phyloP scores from a whole-genome alignment of 2,329 filamentous ascomycete genomes.

The Verticillium isaacii region DNA sequence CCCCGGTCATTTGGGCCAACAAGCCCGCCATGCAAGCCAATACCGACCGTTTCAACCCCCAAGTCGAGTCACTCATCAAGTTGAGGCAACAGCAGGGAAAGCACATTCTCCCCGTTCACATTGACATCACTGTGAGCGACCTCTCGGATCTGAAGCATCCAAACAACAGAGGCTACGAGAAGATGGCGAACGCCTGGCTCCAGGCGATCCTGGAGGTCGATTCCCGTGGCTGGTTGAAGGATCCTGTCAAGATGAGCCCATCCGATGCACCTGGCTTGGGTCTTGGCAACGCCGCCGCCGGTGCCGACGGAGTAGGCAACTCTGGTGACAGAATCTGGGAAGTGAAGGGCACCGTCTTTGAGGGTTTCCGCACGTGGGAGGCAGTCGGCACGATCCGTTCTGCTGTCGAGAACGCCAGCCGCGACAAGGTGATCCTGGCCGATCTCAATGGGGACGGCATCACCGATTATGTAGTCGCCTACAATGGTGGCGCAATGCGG shows the following conservation, averaged over 20 bases:
- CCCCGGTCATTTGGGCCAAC: not conserved
- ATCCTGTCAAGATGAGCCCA: conserved; percentile 7
- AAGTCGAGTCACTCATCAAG: not conserved
- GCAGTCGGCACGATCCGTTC: not conserved
- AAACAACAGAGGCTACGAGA: not conserved
- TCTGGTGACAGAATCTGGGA: not conserved
- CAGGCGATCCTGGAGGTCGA: not conserved
- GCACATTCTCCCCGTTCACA: conserved; percentile 10
- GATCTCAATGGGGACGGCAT: conserved; percentile 3
- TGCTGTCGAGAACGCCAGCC: not conserved
- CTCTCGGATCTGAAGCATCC: conserved; percentile 3
- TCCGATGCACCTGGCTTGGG: conserved; percentile 8
- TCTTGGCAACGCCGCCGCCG: no score
- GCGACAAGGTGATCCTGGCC: not conserved
- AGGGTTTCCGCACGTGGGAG: not conserved
- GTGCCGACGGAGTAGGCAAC: no score
- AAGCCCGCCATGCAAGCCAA: not conserved
- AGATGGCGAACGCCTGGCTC: not conserved
- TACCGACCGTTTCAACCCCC: not conserved
- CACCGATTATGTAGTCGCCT: conserved; percentile 3
- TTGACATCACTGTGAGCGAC: conserved; percentile 2
- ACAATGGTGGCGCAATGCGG: conserved; percentile 2
- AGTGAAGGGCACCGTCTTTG: not conserved
- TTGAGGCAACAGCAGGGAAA: conserved; percentile 6
- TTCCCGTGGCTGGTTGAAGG: conserved; percentile 3